A percentile compares a stretch with the other conserved stretches of the same genome.
Evolutionary conservation across 2,329 filamentous ascomycete genomes (phyloP).

Genomic region (Taxawa tesnikishii): DNA sequence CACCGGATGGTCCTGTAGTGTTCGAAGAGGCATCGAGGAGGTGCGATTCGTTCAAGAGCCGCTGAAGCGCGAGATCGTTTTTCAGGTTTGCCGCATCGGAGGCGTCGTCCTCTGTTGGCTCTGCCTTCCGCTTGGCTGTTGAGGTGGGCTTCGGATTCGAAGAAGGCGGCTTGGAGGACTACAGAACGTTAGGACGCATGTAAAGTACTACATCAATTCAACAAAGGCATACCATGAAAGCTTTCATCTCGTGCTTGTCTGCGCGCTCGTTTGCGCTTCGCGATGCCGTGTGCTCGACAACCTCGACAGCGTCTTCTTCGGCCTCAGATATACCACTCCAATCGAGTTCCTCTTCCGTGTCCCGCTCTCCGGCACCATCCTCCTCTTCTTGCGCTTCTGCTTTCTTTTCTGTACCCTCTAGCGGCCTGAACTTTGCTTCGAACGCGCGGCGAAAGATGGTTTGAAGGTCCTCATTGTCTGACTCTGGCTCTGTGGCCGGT

Average conservation of each 20-base stretch:
- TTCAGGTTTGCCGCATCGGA: conserved; percentile 58
- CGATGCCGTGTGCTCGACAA: conserved; percentile 30
- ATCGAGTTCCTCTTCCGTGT: conserved; percentile 13
- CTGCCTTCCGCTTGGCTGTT: conserved; percentile 9
- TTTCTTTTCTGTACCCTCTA: conserved; percentile 32
- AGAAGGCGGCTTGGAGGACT: conserved; percentile 38
- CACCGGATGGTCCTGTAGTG: conserved; percentile 46
- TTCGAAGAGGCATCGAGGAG: conserved; percentile 54
- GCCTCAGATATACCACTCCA: conserved; percentile 10
- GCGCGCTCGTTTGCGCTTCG: conserved; percentile 15
- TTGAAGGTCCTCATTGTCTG: conserved; percentile 44
- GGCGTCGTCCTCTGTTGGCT: conserved; percentile 35
- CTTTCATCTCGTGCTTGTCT: conserved; percentile 54
- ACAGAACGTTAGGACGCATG: conserved; percentile 15
- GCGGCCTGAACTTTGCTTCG: conserved; percentile 73
- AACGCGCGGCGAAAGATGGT: conserved; percentile 76
- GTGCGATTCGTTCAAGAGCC: conserved; percentile 83
- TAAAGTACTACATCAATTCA: conserved; percentile 7
- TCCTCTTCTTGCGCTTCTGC: conserved; percentile 14
- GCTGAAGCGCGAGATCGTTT: conserved; percentile 85
- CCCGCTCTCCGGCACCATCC: conserved; percentile 15
- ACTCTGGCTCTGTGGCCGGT: conserved; percentile 5
- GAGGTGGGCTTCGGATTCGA: conserved; percentile 19
- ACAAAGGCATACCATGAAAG: conserved; percentile 53
- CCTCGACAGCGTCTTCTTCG: conserved; percentile 27